Percentiles rank a stretch among this genome's conserved stretches.
These are phyloP conservation scores for Medicago ruthenica DNA, from an alignment of 306 rosid genomes.

Conservation along the genomic window DNA sequence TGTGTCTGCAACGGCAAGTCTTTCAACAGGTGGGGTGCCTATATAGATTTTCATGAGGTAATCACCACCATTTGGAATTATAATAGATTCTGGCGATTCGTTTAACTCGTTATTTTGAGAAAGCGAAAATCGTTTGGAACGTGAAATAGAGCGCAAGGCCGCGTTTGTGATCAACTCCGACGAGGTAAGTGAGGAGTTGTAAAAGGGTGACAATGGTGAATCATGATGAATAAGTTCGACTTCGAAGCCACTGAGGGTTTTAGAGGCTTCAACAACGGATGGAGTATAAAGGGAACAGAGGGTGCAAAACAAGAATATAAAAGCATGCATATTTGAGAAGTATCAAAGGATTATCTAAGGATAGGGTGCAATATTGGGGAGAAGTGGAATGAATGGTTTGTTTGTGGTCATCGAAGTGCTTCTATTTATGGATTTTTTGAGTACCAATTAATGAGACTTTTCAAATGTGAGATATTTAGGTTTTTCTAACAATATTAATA, in stretches of 20 bases:
- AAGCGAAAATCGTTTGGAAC: not conserved
- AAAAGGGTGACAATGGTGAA: slow-evolving; percentile 37
- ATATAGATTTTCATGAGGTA: slow-evolving; percentile 38
- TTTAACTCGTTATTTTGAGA: not conserved
- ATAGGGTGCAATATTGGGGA: too few relatives aligned
- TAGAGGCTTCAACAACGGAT: not conserved
- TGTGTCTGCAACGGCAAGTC: slow-evolving; percentile 32
- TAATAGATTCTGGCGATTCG: not conserved
- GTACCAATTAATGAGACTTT: too few relatives aligned
- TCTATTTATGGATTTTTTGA: too few relatives aligned
- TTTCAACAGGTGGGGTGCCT: slow-evolving; percentile 39
- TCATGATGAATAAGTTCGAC: slow-evolving; percentile 36
- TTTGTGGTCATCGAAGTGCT: too few relatives aligned
- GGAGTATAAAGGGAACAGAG: not conserved
- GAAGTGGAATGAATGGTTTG: too few relatives aligned
- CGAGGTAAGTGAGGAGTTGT: slow-evolving; percentile 22
- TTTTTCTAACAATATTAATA: too few relatives aligned
- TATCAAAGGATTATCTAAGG: too few relatives aligned
- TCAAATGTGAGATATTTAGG: too few relatives aligned
- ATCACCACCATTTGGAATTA: not conserved
- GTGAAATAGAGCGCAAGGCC: slow-evolving; percentile 16
- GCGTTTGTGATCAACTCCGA: not conserved
- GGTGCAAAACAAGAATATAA: not conserved
- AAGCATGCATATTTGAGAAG: slow-evolving; percentile 8
- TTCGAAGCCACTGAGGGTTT: not conserved